Percentiles rank a stretch among this genome's conserved stretches.
Conservation (phyloP, 805 yeast species). For the Zygosaccharomyces gambellarensis region DNA sequence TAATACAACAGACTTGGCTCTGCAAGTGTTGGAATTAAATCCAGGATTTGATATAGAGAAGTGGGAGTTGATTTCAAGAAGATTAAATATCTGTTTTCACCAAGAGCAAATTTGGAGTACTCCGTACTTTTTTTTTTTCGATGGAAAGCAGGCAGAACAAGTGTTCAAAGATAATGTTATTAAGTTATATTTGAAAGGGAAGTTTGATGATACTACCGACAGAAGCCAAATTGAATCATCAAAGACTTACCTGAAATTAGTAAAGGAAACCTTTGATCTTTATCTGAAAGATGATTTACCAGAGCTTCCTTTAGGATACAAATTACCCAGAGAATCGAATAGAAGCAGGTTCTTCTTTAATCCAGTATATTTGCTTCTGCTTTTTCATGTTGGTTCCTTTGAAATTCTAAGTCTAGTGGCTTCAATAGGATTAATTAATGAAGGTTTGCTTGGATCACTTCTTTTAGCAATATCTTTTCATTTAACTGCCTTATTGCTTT, state of each 20-base stretch:
- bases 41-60: constrained; percentile 4
- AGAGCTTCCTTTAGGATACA: neutral
- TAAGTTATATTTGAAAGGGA: neutral
- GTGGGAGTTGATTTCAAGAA: constrained; percentile 9
- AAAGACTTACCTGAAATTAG: neutral
- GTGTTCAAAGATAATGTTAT: neutral
- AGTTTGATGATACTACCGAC: neutral
- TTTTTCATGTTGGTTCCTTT: neutral
- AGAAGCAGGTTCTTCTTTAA: neutral
- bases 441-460: neutral
- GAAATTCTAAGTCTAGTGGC: neutral
- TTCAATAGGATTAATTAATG: neutral
- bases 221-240: neutral
- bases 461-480: neutral
- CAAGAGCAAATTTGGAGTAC: constrained; percentile 4
- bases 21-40: neutral
- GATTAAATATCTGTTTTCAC: constrained; percentile 4
- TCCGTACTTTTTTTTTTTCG: constrained; percentile 11
- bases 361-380: neutral
- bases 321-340: neutral
- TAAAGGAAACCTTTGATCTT: neutral
- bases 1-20: neutral
- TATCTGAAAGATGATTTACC: neutral
- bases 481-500: neutral
- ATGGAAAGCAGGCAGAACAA: neutral